A percentile compares a stretch with the other conserved stretches of the same genome.
Conservation (phyloP, 257 asterid species). For the Nicotiana tabacum region DNA sequence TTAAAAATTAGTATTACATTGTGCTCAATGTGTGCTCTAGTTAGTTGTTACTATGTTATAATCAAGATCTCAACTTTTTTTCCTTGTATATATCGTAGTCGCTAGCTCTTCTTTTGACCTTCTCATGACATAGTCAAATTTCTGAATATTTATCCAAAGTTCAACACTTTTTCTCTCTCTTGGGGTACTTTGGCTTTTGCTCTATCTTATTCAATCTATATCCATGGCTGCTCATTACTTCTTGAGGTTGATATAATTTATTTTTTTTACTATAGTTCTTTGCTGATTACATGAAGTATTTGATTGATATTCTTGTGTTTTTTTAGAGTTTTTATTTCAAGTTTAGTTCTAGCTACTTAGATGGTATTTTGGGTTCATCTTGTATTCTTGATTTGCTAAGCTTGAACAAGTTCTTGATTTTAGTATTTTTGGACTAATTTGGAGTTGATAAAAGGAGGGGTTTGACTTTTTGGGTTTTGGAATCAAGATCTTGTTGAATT, state of each 20-base stretch:
- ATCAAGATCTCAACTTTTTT: slow-evolving; percentile 41
- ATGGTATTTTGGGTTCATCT: neutral
- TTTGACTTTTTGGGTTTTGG: slow-evolving; percentile 1
- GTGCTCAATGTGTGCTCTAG: neutral
- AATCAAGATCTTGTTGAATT: slow-evolving; percentile 4
- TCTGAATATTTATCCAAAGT: slow-evolving; percentile 9
- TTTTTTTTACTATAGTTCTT: neutral
- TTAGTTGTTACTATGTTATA: slow-evolving; percentile 9
- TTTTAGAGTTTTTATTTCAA: neutral
- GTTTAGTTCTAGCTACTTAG: neutral
- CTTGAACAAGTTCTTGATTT: neutral
- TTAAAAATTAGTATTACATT: no score
- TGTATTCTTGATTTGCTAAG: neutral
- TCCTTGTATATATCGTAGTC: slow-evolving; percentile 3
- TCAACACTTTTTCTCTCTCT: neutral
- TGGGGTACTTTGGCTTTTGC: neutral
- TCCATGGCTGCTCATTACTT: neutral
- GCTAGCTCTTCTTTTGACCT: slow-evolving; percentile 24
- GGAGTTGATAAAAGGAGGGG: neutral
- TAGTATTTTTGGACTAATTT: neutral
- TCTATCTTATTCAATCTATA: neutral
- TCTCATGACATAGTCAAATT: neutral
- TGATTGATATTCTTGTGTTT: neutral
- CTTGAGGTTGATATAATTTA: neutral
- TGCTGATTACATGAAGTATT: neutral